Evolutionary conservation across 1,284 basidiomycete species (phyloP).

Genomic region (Apiotrichum brassicae): DNA sequence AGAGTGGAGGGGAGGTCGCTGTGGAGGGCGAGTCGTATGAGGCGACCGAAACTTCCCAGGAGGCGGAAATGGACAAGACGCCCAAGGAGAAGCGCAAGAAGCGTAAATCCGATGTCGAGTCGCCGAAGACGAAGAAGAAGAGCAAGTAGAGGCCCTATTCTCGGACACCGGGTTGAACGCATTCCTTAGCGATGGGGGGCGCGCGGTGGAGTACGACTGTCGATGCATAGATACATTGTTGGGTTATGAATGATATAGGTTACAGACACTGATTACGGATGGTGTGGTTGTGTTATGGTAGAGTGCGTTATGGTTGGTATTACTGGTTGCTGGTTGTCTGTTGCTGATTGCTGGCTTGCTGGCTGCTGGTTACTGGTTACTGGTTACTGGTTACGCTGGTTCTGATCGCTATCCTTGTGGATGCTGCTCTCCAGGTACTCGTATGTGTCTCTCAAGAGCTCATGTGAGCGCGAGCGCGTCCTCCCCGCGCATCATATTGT

Average conservation of each 20-base stretch:
- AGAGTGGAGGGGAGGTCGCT: neutral
- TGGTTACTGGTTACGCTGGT: too few species aligned
- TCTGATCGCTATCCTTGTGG: neutral
- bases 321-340: too few species aligned
- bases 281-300: too few species aligned
- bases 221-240: slow-evolving; percentile 4
- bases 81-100: slow-evolving; percentile 20
- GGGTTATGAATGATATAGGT: neutral
- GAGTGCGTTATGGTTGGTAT: too few species aligned
- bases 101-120: slow-evolving; percentile 17
- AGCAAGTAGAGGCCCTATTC: too few species aligned
- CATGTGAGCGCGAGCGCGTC: slow-evolving; percentile 36
- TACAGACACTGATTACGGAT: too few species aligned
- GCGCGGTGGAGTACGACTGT: too few species aligned
- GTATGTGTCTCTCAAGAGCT: neutral
- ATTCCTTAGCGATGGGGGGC: too few species aligned
- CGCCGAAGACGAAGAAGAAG: slow-evolving; percentile 33
- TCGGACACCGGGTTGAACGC: too few species aligned
- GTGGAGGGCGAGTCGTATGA: neutral
- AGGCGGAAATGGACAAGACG: neutral
- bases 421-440: neutral
- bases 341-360: too few species aligned
- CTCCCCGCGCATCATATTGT: slow-evolving; percentile 29
- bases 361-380: too few species aligned
- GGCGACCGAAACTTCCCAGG: neutral